phyloP scores from a whole-genome alignment of 257 asterid genomes.

The Solanum chmielewskii region DNA sequence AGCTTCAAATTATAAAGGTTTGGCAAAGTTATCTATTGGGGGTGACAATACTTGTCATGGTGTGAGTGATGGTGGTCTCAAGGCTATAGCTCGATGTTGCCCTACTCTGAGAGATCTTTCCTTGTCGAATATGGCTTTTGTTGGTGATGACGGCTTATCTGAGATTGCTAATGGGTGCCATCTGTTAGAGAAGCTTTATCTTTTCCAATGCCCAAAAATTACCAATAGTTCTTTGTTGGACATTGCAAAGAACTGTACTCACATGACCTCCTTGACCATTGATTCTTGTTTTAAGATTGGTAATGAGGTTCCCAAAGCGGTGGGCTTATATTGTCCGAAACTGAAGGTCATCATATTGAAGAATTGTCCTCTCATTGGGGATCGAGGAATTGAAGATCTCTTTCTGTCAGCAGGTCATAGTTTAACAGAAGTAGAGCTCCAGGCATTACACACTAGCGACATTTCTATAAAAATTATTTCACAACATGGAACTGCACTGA shows the following conservation, averaged over 20 bases:
- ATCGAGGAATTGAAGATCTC: constrained; percentile 11
- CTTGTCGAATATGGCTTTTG: neutral
- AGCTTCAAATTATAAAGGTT: neutral
- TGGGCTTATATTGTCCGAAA: neutral
- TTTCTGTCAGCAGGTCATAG: constrained; percentile 46
- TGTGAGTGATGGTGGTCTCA: neutral
- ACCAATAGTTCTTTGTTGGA: too few species aligned
- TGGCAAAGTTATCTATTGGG: too few species aligned
- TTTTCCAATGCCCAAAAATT: neutral
- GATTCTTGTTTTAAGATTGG: neutral
- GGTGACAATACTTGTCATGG: neutral
- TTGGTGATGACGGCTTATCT: neutral
- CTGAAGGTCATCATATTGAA: too few species aligned
- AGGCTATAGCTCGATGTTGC: neutral
- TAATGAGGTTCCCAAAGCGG: neutral
- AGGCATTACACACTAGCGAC: constrained; percentile 50
- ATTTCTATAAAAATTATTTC: neutral
- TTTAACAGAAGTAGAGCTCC: constrained; percentile 45
- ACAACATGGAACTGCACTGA: neutral
- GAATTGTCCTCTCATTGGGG: neutral
- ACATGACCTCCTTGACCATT: neutral
- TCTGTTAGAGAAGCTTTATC: neutral
- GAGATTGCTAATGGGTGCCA: neutral
- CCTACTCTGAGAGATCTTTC: neutral
- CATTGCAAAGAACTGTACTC: neutral